phyloP scores from a whole-genome alignment of 208 protist genomes.

The Crithidia acanthocephali region DNA sequence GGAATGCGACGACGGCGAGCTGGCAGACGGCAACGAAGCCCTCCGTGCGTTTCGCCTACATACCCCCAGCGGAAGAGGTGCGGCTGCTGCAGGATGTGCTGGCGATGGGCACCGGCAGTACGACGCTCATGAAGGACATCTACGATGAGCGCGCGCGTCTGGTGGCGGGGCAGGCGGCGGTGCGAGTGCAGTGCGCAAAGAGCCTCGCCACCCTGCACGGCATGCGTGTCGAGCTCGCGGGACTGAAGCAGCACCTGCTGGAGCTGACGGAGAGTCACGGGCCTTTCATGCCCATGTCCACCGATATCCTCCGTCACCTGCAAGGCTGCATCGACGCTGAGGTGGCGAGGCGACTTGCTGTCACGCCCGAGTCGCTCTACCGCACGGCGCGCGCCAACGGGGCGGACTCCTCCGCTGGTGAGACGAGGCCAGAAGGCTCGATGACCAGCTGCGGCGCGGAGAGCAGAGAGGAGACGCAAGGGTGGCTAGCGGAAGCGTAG shows the following conservation, averaged over 20 bases:
- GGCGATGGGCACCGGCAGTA: slow-evolving; percentile 71
- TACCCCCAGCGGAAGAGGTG: slow-evolving; percentile 70
- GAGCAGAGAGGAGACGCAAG: neutral
- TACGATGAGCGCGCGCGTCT: slow-evolving; percentile 38
- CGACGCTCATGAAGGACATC: slow-evolving; percentile 62
- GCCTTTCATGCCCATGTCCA: slow-evolving; percentile 49
- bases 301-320: slow-evolving; percentile 35
- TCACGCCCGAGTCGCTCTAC: neutral
- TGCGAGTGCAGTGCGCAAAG: slow-evolving; percentile 32
- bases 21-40: slow-evolving; percentile 36
- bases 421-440: neutral
- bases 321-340: slow-evolving; percentile 32
- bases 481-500: slow-evolving; percentile 7
- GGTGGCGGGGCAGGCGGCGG: slow-evolving; percentile 20
- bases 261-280: slow-evolving; percentile 30
- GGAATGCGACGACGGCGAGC: slow-evolving; percentile 43
- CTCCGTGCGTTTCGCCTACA: slow-evolving; percentile 56
- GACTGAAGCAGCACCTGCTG: slow-evolving; percentile 42
- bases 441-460: neutral
- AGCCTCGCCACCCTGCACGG: slow-evolving; percentile 27
- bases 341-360: slow-evolving; percentile 22
- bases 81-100: slow-evolving; percentile 73
- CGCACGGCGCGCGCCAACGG: neutral
- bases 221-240: slow-evolving; percentile 40
- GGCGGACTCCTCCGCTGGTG: neutral